Base-by-base conservation (phyloP, 2,329 filamentous ascomycete genomes). In the Beauveria bassiana region DNA sequence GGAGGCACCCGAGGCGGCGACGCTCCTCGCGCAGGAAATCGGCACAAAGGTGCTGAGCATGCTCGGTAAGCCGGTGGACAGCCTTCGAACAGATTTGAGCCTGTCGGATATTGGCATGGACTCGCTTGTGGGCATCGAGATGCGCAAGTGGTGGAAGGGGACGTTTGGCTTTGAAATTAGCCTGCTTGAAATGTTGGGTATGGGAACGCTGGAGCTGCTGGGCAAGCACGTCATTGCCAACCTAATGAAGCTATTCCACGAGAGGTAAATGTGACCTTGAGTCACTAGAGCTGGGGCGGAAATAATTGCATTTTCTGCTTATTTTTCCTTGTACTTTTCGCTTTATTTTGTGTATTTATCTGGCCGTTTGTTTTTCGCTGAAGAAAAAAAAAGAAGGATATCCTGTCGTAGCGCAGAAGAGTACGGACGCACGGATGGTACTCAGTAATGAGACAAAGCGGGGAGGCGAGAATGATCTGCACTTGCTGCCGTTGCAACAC, bases 121-220 rank as follows among this genome's bases (percentile, higher is more conserved):
- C 46, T 67, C 65, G 12, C 40, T 68, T 34, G 63, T 68, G 1
- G 66, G 59, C 4, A 63, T 68, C 20, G 66, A 68, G 59, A 61
- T 68, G 9, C 62, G 64, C 3, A 65, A 64, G 38, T 68, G 66
- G 66, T 56, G 64, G 24, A 40, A 62, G 14, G 59, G 61, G n/a
- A 62, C 61, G 18, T 51, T 64, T 45, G 66, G 65, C 3, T 59
- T 66, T 40, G 52, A 64, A 1, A 62, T 66, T 43, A 63, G 46
- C 3, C n/a, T 61, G 14, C 57, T 61, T 20, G 61, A 61, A 14
- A 54, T 61, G 34, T 10, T 55, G 20, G 52, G 52, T 18, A 54
- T 55, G 52, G 52, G 49, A 38, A 51, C 49, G 9, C 28, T 52
- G 49, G 49, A 52, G 28, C 49, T 52, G 28, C n/a, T 52, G 49